phyloP scores from a whole-genome alignment of 495 filamentous ascomycete species.

The Talaromyces nanjingensis region DNA sequence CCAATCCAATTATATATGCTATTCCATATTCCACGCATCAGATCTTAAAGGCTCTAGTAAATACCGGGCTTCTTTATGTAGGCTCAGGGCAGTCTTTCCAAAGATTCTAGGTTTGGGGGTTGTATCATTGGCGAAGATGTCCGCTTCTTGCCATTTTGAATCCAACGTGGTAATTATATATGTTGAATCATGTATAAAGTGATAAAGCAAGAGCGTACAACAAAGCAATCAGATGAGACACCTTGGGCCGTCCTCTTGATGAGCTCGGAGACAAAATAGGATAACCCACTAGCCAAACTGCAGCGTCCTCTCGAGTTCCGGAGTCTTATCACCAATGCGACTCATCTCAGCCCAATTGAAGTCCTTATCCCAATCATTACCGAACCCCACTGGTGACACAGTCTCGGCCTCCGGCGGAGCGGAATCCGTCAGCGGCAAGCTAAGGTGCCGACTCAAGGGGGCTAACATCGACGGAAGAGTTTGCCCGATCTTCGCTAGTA shows the following conservation, averaged over 20 bases:
- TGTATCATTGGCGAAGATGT: no score
- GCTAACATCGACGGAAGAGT: conserved; percentile 53
- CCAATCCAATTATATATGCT: no score
- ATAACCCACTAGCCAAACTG: not conserved
- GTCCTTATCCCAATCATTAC: conserved; percentile 3
- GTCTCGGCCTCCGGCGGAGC: not conserved
- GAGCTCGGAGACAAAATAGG: no score
- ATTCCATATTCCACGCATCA: no score
- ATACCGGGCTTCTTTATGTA: no score
- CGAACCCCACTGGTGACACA: not conserved
- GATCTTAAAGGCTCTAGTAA: no score
- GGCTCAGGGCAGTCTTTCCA: no score
- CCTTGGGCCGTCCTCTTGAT: not conserved
- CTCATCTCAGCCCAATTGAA: conserved; percentile 22
- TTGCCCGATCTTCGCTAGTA: conserved; percentile 63
- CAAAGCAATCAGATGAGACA: not conserved
- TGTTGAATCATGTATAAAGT: no score
- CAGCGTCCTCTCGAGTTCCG: conserved; percentile 16
- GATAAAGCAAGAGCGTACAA: no score
- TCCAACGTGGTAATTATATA: no score
- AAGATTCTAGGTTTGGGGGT: no score
- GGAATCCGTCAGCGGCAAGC: conserved; percentile 9
- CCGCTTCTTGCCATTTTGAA: no score
- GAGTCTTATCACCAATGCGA: conserved; percentile 18
- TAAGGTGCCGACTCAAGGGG: conserved; percentile 29